Evolutionary conservation across 208 protist genomes (phyloP).

Genomic region (Acanthamoeba royreba): DNA sequence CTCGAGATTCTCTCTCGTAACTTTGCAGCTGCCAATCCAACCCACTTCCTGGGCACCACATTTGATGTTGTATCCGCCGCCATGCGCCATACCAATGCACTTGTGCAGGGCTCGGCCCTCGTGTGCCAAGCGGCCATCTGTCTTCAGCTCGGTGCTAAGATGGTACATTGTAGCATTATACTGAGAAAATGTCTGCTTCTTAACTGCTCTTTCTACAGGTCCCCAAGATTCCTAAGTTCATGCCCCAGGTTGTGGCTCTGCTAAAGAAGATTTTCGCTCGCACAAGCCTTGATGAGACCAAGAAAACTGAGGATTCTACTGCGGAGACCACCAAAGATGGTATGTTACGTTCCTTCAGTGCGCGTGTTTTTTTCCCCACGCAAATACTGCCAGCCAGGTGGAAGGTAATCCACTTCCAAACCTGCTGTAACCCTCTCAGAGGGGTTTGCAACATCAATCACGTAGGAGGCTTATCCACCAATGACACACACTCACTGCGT

Average conservation of each 20-base stretch:
- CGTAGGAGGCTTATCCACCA: too few relatives aligned
- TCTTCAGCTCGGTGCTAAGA: neutral
- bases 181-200: too few relatives aligned
- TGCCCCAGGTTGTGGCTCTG: neutral
- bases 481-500: too few relatives aligned
- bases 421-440: neutral
- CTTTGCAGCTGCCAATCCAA: neutral
- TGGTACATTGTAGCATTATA: too few relatives aligned
- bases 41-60: neutral
- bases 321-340: neutral
- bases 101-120: neutral
- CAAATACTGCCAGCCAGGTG: too few relatives aligned
- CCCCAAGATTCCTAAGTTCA: constrained; percentile 5
- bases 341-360: neutral
- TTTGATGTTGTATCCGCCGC: neutral
- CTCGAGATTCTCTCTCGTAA: constrained; percentile 4
- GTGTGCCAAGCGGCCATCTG: neutral
- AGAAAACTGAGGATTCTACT: neutral
- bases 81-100: neutral
- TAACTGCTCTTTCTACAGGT: too few relatives aligned
- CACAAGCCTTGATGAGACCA: neutral
- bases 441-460: too few relatives aligned
- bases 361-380: too few relatives aligned
- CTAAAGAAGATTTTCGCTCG: neutral
- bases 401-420: neutral